phyloP scores from a whole-genome alignment of 2,329 filamentous ascomycete genomes.

The Plenodomus lindquistii region DNA sequence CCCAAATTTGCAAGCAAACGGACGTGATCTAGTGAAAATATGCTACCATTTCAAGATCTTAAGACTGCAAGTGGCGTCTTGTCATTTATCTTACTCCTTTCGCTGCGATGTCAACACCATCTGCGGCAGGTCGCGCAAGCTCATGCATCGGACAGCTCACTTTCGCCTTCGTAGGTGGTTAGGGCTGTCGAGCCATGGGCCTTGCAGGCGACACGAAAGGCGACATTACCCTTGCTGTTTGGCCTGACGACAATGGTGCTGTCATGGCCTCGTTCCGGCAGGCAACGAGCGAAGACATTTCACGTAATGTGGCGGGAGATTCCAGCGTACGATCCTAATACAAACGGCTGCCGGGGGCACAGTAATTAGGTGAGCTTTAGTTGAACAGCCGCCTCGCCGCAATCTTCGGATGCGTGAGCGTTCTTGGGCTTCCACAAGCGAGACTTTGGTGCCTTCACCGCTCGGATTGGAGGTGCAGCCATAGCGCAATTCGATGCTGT shows the following conservation, averaged over 20 bases:
- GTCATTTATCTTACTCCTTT: too few relatives aligned
- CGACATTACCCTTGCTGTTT: constrained; percentile 20
- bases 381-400: constrained; percentile 6
- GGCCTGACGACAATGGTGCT: constrained; percentile 16
- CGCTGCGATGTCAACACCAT: constrained; percentile 4
- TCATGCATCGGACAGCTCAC: constrained; percentile 28
- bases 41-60: too few relatives aligned
- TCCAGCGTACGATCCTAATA: constrained; percentile 8
- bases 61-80: too few relatives aligned
- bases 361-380: constrained; percentile 18
- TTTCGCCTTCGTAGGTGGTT: constrained; percentile 13
- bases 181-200: constrained; percentile 22
- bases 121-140: background rate
- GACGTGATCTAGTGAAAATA: too few relatives aligned
- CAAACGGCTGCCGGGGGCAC: constrained; percentile 12
- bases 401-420: constrained; percentile 10
- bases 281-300: constrained; percentile 18
- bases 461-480: constrained; percentile 4
- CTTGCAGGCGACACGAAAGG: constrained; percentile 25
- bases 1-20: too few relatives aligned
- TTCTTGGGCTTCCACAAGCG: constrained; percentile 14
- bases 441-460: constrained; percentile 9
- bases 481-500: constrained; percentile 6
- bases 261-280: constrained; percentile 21
- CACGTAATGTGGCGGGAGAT: constrained; percentile 14